Percentiles rank a stretch among this genome's conserved stretches.
These are phyloP conservation scores for Plantago coronopus DNA, from an alignment of 305 asterid genomes.

Conservation along the genomic window DNA sequence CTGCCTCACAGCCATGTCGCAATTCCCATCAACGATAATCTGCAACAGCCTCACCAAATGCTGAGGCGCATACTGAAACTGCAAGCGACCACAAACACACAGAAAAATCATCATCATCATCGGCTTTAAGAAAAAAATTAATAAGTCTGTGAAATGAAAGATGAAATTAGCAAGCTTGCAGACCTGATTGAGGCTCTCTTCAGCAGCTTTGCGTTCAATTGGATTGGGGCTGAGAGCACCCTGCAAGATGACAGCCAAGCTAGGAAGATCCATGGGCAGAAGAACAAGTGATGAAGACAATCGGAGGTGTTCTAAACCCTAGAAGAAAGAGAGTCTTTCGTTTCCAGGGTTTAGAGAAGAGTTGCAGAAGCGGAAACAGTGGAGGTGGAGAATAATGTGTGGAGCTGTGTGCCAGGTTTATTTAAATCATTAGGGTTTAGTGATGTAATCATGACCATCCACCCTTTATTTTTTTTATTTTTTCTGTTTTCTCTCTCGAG, in stretches of 20 bases:
- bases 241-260: conserved; percentile 61
- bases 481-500: too few relatives aligned
- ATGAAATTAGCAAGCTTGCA: not conserved
- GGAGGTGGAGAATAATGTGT: too few relatives aligned
- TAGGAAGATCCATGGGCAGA: conserved; percentile 83
- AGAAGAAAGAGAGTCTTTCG: too few relatives aligned
- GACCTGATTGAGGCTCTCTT: conserved; percentile 87
- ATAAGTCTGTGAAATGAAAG: conserved; percentile 4
- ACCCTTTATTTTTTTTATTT: too few relatives aligned
- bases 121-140: not conserved
- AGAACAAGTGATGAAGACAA: too few relatives aligned
- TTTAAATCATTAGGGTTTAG: too few relatives aligned
- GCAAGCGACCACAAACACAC: conserved; percentile 29
- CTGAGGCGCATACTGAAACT: conserved; percentile 83
- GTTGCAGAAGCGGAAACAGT: too few relatives aligned
- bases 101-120: not conserved
- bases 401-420: too few relatives aligned
- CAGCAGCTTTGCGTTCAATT: conserved; percentile 78
- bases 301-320: too few relatives aligned
- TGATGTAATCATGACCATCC: too few relatives aligned
- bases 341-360: too few relatives aligned
- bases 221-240: conserved; percentile 90
- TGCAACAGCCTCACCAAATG: conserved; percentile 97
- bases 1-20: conserved; percentile 87
- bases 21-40: conserved; percentile 74